These are phyloP conservation scores for Dissophora globulifera DNA, from an alignment of 192 early-diverging fungal species.

Conservation along the genomic window DNA sequence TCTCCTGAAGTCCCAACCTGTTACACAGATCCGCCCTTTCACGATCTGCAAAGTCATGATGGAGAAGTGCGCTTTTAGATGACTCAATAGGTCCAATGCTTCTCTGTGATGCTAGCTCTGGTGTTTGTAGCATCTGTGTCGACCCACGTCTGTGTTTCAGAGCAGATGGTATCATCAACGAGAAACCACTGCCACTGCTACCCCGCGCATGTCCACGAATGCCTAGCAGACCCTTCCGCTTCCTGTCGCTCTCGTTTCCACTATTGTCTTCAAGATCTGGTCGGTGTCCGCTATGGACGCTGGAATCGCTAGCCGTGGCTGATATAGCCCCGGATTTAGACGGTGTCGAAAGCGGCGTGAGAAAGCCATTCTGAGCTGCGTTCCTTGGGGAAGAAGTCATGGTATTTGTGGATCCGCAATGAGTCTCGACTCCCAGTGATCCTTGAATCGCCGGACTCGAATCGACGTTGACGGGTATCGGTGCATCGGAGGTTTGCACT, in stretches of 20 bases:
- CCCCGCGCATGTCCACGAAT: neutral
- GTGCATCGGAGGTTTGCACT: slow-evolving; percentile 10
- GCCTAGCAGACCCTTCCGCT: neutral
- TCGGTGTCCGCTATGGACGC: slow-evolving; percentile 5
- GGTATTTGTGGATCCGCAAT: no score
- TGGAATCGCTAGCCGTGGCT: slow-evolving; percentile 18
- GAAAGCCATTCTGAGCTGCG: neutral
- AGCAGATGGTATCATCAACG: neutral
- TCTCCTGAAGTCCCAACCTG: slow-evolving; percentile 16
- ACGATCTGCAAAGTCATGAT: neutral
- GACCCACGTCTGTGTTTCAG: slow-evolving; percentile 5
- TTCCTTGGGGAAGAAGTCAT: neutral
- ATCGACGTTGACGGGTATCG: neutral
- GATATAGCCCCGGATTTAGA: neutral
- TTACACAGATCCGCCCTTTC: slow-evolving; percentile 13
- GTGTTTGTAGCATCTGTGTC: neutral
- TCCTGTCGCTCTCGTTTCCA: neutral
- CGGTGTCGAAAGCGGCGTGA: neutral
- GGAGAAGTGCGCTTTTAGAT: slow-evolving; percentile 3
- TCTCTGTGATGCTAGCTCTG: neutral
- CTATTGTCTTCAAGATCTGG: neutral
- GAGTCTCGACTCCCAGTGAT: neutral
- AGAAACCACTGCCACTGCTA: neutral
- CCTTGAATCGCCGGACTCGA: neutral
- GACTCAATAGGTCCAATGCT: slow-evolving; percentile 12